Base-by-base conservation (phyloP, 2,329 filamentous ascomycete genomes). In the Aurifilum marmelostoma region DNA sequence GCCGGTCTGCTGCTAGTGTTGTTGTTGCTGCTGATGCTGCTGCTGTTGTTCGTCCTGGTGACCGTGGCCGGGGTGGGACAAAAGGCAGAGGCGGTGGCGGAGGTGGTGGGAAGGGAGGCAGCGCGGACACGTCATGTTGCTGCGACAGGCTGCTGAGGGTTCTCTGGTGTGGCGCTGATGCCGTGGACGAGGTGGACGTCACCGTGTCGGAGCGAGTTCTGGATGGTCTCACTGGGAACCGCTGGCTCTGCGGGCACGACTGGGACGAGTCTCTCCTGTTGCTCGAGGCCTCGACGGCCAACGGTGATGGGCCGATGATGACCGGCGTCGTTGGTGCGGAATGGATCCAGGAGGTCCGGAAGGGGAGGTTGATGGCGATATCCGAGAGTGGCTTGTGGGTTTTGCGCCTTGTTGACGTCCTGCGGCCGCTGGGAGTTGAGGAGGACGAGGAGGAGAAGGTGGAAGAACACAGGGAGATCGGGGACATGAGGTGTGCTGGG, bases 301-400 rank as follows among this genome's bases (percentile, higher is more conserved):
- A 34, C 5, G 54, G 56, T 3, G 64, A 43, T 5, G 65, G 56
- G n/a, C 62, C 50, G 24, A 63, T 14, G 21, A 69, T 11, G 6
- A 58, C 58, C 4, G 66, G 63, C 2, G 66, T 52, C 5, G 56
- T 56, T 16, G 69, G 59, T 1, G 67, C 37, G 1, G 67, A 67
- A 14, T 65, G 61, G 1, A 61, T 69, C 47, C 59, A 65, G 12
- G 65, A 63, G 27, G 69, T 34, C 14, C 41, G 65, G 21, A 27
- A 61, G 32, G 27, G 63, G 61, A 66, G 59, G 34, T 8, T 34
- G 32, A 67, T 70, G 34, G 68, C 56, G 11, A 65, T 47, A 24
- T 71, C 67, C 2, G 67, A 63, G 12, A 58, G 56, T 47, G 66
- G 62, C 7, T 65, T 56, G 32, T 68, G 69, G 18, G 68, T 54